These are phyloP conservation scores for Fusarium circinatum DNA, from an alignment of 2,329 filamentous ascomycete species.

Conservation along the genomic window DNA sequence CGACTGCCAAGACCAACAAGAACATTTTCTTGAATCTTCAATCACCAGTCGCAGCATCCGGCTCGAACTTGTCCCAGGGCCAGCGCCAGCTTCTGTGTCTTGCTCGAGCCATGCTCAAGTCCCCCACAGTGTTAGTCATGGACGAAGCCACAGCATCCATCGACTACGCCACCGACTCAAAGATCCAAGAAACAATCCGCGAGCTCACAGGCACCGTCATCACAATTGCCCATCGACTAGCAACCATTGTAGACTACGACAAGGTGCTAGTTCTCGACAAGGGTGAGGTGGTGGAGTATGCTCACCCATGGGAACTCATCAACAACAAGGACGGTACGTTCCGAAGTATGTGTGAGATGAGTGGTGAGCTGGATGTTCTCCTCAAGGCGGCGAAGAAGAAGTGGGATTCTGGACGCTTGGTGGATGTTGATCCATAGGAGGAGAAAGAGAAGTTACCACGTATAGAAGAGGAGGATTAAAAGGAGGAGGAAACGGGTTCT, in stretches of 20 bases:
- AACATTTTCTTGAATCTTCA: conserved; percentile 92
- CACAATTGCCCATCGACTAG: conserved; percentile 93
- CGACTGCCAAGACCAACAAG: conserved; percentile 76
- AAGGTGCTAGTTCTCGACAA: conserved; percentile 95
- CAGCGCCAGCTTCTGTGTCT: conserved; percentile 95
- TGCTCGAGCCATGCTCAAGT: conserved; percentile 90
- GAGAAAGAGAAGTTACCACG: neutral
- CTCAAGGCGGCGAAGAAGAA: conserved; percentile 66
- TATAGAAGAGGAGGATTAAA: conserved; percentile 26
- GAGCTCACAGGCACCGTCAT: conserved; percentile 93
- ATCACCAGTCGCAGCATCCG: conserved; percentile 87
- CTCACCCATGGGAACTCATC: conserved; percentile 86
- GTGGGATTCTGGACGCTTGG: conserved; percentile 54
- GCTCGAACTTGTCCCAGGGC: conserved; percentile 93
- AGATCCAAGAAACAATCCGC: conserved; percentile 97
- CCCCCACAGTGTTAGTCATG: conserved; percentile 95
- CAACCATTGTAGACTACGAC: conserved; percentile 98
- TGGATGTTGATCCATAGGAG: conserved; percentile 46
- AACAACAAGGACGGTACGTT: conserved; percentile 73
- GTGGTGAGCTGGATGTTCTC: conserved; percentile 65
- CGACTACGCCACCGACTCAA: conserved; percentile 93
- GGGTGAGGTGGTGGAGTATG: conserved; percentile 87
- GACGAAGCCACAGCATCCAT: conserved; percentile 98
- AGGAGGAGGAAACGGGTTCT: neutral
- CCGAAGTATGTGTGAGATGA: conserved; percentile 72